Percentiles rank a stretch among this genome's conserved stretches.
Conservation (phyloP, 768 basidiomycete genomes). For the Hortiboletus campestris region DNA sequence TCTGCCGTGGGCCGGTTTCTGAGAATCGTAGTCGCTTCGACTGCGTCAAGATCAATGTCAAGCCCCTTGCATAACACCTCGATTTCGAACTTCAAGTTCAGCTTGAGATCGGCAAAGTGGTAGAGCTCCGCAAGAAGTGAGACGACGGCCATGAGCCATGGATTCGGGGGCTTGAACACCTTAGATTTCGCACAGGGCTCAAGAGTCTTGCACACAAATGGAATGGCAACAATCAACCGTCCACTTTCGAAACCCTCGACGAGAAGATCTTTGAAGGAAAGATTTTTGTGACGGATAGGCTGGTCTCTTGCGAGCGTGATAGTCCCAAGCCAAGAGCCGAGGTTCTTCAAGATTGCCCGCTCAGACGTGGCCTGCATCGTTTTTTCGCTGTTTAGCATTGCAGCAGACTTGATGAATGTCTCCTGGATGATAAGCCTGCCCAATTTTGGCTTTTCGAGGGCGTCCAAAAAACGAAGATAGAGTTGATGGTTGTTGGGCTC, state of each 20-base stretch:
- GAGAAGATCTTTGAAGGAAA: slow-evolving; percentile 97
- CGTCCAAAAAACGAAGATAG: slow-evolving; percentile 91
- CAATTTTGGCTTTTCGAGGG: slow-evolving; percentile 65
- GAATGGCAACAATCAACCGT: slow-evolving; percentile 89
- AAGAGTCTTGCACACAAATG: slow-evolving; percentile 96
- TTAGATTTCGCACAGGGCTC: slow-evolving; percentile 86
- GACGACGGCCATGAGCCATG: slow-evolving; percentile 97
- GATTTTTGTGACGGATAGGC: slow-evolving; percentile 89
- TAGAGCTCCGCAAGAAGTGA: slow-evolving; percentile 93
- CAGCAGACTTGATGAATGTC: slow-evolving; percentile 83
- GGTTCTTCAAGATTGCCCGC: slow-evolving; percentile 85
- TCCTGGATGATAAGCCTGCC: slow-evolving; percentile 87
- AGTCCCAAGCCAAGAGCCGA: slow-evolving; percentile 91
- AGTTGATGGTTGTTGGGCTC: slow-evolving; percentile 97
- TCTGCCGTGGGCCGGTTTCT: slow-evolving; percentile 72
- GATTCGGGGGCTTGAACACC: slow-evolving; percentile 95
- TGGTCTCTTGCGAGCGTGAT: slow-evolving; percentile 91
- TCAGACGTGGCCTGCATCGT: slow-evolving; percentile 84
- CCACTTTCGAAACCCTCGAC: slow-evolving; percentile 93
- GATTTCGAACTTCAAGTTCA: slow-evolving; percentile 98
- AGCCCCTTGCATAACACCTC: slow-evolving; percentile 94
- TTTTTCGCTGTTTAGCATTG: slow-evolving; percentile 87
- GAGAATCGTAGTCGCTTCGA: slow-evolving; percentile 82
- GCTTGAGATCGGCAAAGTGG: slow-evolving; percentile 91
- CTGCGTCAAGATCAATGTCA: slow-evolving; percentile 78